Percentiles rank a stretch among this genome's conserved stretches.
These are phyloP conservation scores for Podaxis rugospora DNA, from an alignment of 768 basidiomycete species.

Conservation along the genomic window DNA sequence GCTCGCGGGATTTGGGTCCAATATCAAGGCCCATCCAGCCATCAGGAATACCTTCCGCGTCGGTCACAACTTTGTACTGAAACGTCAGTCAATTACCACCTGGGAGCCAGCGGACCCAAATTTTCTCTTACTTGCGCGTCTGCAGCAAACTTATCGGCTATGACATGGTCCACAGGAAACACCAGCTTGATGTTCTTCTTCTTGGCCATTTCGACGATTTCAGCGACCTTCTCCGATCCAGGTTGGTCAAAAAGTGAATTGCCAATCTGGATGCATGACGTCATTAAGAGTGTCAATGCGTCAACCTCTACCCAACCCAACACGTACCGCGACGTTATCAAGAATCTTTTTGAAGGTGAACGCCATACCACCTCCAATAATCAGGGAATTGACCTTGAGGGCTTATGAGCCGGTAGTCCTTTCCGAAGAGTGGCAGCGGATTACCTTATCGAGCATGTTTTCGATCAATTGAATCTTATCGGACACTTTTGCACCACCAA, in stretches of 20 bases:
- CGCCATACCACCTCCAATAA: conserved; percentile 98
- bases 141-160: conserved; percentile 93
- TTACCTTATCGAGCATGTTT: conserved; percentile 96
- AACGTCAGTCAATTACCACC: conserved; percentile 1
- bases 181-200: conserved; percentile 89
- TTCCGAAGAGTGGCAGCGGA: conserved; percentile 6
- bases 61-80: conserved; percentile 73
- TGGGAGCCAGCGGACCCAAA: not conserved
- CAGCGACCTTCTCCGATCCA: conserved; percentile 81
- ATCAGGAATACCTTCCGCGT: conserved; percentile 82
- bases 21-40: conserved; percentile 96
- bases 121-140: conserved; percentile 62
- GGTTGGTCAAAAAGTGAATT: conserved; percentile 89
- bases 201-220: conserved; percentile 88
- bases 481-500: conserved; percentile 97
- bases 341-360: conserved; percentile 99
- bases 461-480: conserved; percentile 99
- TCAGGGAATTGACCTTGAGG: conserved; percentile 83
- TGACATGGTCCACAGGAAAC: conserved; percentile 93
- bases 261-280: conserved; percentile 64
- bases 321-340: conserved; percentile 64
- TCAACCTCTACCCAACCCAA: not conserved
- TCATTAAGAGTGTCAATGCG: conserved; percentile 13
- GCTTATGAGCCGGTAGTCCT: not conserved
- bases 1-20: conserved; percentile 76